phyloP scores from a whole-genome alignment of 1,284 basidiomycete species.

The Cutaneotrichosporon mucoides region DNA sequence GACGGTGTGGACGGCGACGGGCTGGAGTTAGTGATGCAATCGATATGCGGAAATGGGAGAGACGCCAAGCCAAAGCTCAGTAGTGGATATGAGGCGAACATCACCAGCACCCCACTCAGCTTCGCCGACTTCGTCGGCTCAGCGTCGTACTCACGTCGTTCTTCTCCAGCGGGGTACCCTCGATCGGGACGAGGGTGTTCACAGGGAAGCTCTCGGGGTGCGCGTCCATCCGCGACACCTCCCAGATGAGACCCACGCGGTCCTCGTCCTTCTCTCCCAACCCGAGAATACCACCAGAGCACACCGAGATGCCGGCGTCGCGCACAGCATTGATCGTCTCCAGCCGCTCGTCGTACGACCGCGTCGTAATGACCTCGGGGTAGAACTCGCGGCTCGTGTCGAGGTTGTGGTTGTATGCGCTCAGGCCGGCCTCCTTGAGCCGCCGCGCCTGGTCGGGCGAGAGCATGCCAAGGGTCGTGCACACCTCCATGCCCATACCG shows the following conservation, averaged over 20 bases:
- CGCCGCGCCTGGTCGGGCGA: conserved; percentile 86
- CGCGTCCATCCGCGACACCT: conserved; percentile 72
- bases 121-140: background rate
- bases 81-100: too few species aligned
- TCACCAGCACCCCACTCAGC: too few species aligned
- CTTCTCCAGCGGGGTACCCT: conserved; percentile 57
- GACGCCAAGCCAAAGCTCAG: too few species aligned
- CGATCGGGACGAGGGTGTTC: conserved; percentile 75
- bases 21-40: conserved; percentile 63
- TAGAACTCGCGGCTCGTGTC: conserved; percentile 98
- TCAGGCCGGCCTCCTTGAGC: conserved; percentile 91
- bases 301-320: conserved; percentile 93
- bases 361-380: conserved; percentile 89
- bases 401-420: conserved; percentile 95
- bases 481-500: conserved; percentile 92
- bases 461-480: conserved; percentile 97
- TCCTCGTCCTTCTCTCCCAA: conserved; percentile 88
- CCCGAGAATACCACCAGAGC: conserved; percentile 93
- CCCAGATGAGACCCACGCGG: conserved; percentile 89
- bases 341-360: conserved; percentile 90
- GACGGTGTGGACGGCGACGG: conserved; percentile 74
- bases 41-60: too few species aligned
- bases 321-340: conserved; percentile 86
- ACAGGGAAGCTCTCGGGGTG: conserved; percentile 98
- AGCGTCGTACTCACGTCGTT: conserved; percentile 50